Conservation (phyloP, 2,329 filamentous ascomycete species). For the Lecanoromycetidae sp. region DNA sequence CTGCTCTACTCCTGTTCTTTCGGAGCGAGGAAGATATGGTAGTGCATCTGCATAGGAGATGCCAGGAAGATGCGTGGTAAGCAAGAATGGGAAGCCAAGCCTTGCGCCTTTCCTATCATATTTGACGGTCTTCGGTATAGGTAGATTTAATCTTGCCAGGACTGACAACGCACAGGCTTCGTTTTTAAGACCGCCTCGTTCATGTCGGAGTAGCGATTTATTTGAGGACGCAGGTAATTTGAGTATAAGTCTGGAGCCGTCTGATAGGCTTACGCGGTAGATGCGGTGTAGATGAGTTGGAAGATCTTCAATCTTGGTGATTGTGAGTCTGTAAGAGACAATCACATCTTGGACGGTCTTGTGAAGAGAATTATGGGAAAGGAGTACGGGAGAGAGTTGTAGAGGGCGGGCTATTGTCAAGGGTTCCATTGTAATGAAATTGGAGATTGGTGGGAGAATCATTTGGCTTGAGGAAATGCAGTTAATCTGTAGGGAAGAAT, state of each 20-base stretch:
- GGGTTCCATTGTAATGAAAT: neutral
- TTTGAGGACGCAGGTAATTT: slow-evolving; percentile 28
- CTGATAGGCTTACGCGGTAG: slow-evolving; percentile 28
- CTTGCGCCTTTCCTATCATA: slow-evolving; percentile 24
- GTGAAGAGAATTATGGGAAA: slow-evolving; percentile 4
- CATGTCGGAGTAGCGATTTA: slow-evolving; percentile 30
- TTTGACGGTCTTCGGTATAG: slow-evolving; percentile 29
- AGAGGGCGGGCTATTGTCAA: neutral
- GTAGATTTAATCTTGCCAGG: slow-evolving; percentile 25
- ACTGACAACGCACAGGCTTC: slow-evolving; percentile 31
- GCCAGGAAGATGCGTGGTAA: slow-evolving; percentile 29
- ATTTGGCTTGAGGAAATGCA: neutral
- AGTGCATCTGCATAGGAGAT: slow-evolving; percentile 25
- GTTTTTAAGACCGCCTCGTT: slow-evolving; percentile 29
- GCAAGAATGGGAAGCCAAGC: slow-evolving; percentile 26
- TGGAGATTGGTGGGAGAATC: slow-evolving; percentile 2
- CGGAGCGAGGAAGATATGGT: slow-evolving; percentile 22
- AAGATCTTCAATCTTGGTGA: slow-evolving; percentile 17
- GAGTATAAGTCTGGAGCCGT: slow-evolving; percentile 27
- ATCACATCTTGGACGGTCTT: slow-evolving; percentile 12
- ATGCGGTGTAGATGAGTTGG: slow-evolving; percentile 27
- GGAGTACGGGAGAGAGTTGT: neutral
- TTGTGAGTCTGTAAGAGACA: slow-evolving; percentile 2
- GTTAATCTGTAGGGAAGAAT: neutral
- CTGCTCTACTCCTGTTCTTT: slow-evolving; percentile 26